Percentiles rank a stretch among this genome's conserved stretches.
phyloP scores from a whole-genome alignment of 768 basidiomycete genomes.

The Leccinum incarnatum region DNA sequence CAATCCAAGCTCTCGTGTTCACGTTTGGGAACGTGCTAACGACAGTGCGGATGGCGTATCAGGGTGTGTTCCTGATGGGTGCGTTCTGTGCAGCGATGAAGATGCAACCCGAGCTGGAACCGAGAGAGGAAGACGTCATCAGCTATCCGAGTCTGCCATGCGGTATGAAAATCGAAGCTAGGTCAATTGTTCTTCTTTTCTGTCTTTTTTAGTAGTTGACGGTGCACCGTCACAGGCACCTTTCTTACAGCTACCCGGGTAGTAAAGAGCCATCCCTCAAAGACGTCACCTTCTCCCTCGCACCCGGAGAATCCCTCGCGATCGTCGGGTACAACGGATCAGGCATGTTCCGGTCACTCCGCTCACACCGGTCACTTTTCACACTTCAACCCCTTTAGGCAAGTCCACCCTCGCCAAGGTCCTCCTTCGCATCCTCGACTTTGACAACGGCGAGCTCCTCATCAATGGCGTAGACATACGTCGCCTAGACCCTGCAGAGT shows the following conservation, averaged over 20 bases:
- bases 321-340: conserved; percentile 87
- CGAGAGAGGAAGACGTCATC: conserved; percentile 49
- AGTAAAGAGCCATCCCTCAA: conserved; percentile 61
- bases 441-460: conserved; percentile 62
- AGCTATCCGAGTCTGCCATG: conserved; percentile 45
- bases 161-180: conserved; percentile 71
- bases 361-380: conserved; percentile 11
- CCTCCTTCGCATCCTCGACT: conserved; percentile 75
- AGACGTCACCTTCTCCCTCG: conserved; percentile 66
- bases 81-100: conserved; percentile 79
- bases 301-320: conserved; percentile 77
- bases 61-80: conserved; percentile 82
- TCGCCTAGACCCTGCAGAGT: conserved; percentile 60
- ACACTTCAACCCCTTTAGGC: conserved; percentile 40
- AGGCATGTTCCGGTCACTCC: conserved; percentile 41
- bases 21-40: conserved; percentile 61
- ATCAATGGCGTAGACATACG: conserved; percentile 73
- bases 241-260: conserved; percentile 82
- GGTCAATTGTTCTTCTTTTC: conserved; percentile 28
- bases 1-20: conserved; percentile 68
- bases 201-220: conserved; percentile 4
- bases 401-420: conserved; percentile 88
- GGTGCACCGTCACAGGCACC: conserved; percentile 38
- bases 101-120: conserved; percentile 66
- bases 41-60: conserved; percentile 72